Base-by-base conservation (phyloP, 371 early-diverging fungal genomes). In the Globomyces sp. region DNA sequence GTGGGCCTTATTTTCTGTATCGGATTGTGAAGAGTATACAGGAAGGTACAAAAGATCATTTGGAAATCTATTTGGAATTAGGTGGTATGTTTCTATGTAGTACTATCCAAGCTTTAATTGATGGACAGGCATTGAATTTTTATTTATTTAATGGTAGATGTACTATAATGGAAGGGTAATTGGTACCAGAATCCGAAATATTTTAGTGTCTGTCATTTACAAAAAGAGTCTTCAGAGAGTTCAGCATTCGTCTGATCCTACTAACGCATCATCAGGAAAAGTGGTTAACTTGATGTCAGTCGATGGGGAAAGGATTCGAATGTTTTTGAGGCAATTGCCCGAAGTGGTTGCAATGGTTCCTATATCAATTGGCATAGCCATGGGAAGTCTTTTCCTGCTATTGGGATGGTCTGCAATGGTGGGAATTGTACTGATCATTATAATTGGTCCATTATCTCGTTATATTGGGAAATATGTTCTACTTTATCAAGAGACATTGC, bases 321-420 rank as follows among this genome's bases (percentile, higher is more conserved):
- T 53, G 8, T 69, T 66, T 52, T 53, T 55, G n/a, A 34, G 62
- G 5, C 60, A 47, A 48, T 41, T 40, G 13, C 36, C 59, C 44
- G 51, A 40, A 40, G 45, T 34, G 2, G 3, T 41, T 34, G n/a
- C 64, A 9, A 40, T 42, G 1, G 39, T 59, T 43, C 50, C 62
- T 37, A 8, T 64, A 13, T 57, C 58, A 3, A 34, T 42, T 3
- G 5, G 64, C 50, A 44, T 65, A 13, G 57, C 65, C 39, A 61
- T 72, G 40, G 42, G 11, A 4, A 65, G 66, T 1, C 64, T 77
- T 3, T 39, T 71, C 10, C 45, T 57, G 6, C 49, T 77, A 2
- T 50, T 72, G 46, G 80, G 77, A 13, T 73, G 72, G 70, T 63
- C 77, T 11, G 77, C 77, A 6, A 62, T 77, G 3, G 72, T 69